Evolutionary conservation across 2,329 filamentous ascomycete genomes (phyloP).

Genomic region (Ciborinia camelliae): DNA sequence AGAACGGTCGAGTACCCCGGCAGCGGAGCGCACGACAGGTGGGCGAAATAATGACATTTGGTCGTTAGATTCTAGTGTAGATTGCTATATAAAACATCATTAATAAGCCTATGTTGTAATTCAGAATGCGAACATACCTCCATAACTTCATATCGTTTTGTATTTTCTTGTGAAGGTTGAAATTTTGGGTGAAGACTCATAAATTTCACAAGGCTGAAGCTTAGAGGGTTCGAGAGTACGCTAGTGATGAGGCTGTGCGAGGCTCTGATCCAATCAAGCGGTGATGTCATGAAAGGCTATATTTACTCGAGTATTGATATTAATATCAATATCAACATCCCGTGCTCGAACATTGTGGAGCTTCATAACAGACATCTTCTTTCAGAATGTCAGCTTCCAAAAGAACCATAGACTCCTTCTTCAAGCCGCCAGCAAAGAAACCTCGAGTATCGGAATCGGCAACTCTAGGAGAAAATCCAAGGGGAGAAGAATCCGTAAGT

Average conservation of each 20-base stretch:
- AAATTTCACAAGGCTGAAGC: slow-evolving; percentile 17
- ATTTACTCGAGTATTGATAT: neutral
- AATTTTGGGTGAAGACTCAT: slow-evolving; percentile 13
- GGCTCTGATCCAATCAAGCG: neutral
- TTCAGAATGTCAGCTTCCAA: slow-evolving; percentile 43
- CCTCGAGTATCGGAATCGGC: slow-evolving; percentile 29
- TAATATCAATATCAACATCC: neutral
- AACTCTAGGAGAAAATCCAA: neutral
- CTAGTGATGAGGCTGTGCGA: slow-evolving; percentile 12
- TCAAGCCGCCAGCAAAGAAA: slow-evolving; percentile 50
- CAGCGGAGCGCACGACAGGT: slow-evolving; percentile 65
- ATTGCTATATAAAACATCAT: slow-evolving; percentile 25
- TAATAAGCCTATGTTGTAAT: neutral
- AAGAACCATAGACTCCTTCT: slow-evolving; percentile 68
- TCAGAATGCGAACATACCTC: slow-evolving; percentile 23
- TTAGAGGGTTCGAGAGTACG: neutral
- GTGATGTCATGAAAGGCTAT: slow-evolving; percentile 24
- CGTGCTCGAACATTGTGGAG: neutral
- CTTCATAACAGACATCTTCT: neutral
- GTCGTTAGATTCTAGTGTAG: slow-evolving; percentile 26
- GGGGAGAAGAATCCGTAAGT: slow-evolving; percentile 5
- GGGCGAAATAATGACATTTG: slow-evolving; percentile 67
- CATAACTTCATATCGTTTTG: slow-evolving; percentile 31
- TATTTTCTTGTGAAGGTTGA: slow-evolving; percentile 6
- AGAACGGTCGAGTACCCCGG: slow-evolving; percentile 74